Base-by-base conservation (phyloP, 139 green algal species). In the Bryopsis sp. region DNA sequence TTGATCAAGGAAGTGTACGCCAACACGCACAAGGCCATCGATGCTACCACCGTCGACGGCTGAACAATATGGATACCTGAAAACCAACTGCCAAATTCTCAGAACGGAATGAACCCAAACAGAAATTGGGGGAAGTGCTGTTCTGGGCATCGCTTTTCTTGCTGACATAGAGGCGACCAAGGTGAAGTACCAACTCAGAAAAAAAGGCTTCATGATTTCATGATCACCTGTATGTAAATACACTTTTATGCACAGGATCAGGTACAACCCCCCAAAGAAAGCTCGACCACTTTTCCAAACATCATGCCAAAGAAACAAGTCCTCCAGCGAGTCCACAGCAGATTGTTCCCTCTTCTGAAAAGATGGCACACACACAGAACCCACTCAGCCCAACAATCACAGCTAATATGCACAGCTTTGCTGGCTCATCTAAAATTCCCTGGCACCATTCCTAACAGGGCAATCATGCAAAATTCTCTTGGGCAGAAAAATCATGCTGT, bases 1-100 rank as follows among this genome's bases (percentile, higher is more conserved):
- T 19, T 54, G 15, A 19, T 19, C 43, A 54, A 19, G 15, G 43
- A 54, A 19, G 11, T 54, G 43, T 54, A 54, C 15, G 19, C 19
- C 19, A 54, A 19, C 15, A 54, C 19, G 43, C 43, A 54, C 43
- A 54, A 19, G 11, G 43, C 43, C 43, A 54, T 26, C 15, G 15
- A 11, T 26, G 43, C 43, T 26, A 54, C 11, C 43, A 54, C 43
- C 11, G 43, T 54, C 11, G 43, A 26, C 19, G 43, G 43, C 43
- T 54, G 43, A 54, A 54, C 15, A 19, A 54, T 54, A 26, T 54
- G 43, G 43, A 54, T 54, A 26, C 43, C 43, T 54, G 19, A 54
- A 54, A 19, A 11, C 15, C 43, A 54, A 54, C 11, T 19, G 43
- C 43, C 11, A 54, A 11, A 54, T 11, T 54, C 43, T 26, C 11